Evolutionary conservation across 495 filamentous ascomycete genomes (phyloP).

Genomic region (Aspergillus nanangensis): DNA sequence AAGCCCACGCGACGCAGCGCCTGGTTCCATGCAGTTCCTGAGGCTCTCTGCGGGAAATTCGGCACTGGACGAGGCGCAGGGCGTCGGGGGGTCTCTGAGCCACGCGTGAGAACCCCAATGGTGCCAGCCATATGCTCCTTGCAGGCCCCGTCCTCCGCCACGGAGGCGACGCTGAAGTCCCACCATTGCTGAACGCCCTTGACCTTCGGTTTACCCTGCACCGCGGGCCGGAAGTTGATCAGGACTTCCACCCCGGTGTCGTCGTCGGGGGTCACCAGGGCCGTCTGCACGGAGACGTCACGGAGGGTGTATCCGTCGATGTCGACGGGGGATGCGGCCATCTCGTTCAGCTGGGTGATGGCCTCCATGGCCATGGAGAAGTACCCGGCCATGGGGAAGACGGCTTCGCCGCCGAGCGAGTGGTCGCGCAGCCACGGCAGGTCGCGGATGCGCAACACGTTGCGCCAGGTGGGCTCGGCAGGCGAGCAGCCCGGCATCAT

Average conservation of each 20-base stretch:
- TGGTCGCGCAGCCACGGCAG: not conserved
- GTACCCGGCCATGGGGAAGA: conserved; percentile 55
- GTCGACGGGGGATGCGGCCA: conserved; percentile 1
- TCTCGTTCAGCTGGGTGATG: conserved; percentile 20
- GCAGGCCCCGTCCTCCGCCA: too few relatives aligned
- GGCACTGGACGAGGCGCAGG: too few relatives aligned
- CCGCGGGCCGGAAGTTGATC: too few relatives aligned
- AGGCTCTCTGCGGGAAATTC: not conserved
- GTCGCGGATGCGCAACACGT: not conserved
- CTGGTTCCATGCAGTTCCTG: not conserved
- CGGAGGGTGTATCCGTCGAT: conserved; percentile 17
- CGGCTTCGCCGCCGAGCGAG: conserved; percentile 16
- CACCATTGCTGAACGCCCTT: too few relatives aligned
- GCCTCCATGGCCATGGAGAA: conserved; percentile 55
- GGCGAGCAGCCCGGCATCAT: conserved; percentile 8
- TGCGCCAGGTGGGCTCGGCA: not conserved
- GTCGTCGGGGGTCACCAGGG: too few relatives aligned
- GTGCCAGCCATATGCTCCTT: too few relatives aligned
- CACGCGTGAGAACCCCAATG: too few relatives aligned
- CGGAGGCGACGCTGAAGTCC: too few relatives aligned
- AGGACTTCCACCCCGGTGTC: too few relatives aligned
- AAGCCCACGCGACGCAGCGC: not conserved
- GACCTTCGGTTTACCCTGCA: too few relatives aligned
- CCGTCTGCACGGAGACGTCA: too few relatives aligned
- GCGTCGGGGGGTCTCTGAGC: too few relatives aligned